phyloP scores from a whole-genome alignment of 495 filamentous ascomycete species.

The Penicillium steckii region DNA sequence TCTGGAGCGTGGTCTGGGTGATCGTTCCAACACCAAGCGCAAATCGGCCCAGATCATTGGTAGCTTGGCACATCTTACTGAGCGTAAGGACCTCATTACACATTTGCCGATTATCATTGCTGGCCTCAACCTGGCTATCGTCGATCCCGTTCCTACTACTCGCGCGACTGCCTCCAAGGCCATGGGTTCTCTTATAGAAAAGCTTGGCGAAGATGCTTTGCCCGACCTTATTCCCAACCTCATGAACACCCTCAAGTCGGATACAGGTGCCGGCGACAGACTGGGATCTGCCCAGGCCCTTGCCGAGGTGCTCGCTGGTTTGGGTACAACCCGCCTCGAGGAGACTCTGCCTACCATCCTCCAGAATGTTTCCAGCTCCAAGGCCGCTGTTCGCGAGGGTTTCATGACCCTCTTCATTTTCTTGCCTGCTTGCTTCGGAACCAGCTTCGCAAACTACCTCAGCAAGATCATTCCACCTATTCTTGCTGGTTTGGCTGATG shows the following conservation, averaged over 20 bases:
- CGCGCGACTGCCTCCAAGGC: constrained; percentile 95
- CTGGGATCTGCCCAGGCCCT: constrained; percentile 96
- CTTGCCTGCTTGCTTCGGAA: constrained; percentile 97
- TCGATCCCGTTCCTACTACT: constrained; percentile 96
- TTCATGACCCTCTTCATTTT: constrained; percentile 99
- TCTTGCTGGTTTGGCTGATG: constrained; percentile 89
- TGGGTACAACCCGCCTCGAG: constrained; percentile 88
- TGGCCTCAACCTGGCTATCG: constrained; percentile 81
- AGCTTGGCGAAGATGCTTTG: constrained; percentile 93
- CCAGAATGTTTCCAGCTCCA: constrained; percentile 91
- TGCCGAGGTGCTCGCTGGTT: constrained; percentile 90
- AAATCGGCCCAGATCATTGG: constrained; percentile 97
- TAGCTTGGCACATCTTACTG: constrained; percentile 93
- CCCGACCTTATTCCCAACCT: constrained; percentile 97
- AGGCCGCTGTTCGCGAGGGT: constrained; percentile 87
- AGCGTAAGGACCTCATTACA: constrained; percentile 86
- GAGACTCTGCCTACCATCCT: constrained; percentile 95
- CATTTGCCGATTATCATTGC: constrained; percentile 93
- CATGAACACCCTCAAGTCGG: constrained; percentile 95
- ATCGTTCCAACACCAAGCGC: constrained; percentile 89
- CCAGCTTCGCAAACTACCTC: constrained; percentile 95
- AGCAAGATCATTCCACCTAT: constrained; percentile 96
- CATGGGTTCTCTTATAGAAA: constrained; percentile 91
- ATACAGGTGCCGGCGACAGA: constrained; percentile 92
- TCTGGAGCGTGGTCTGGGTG: constrained; percentile 84